Conservation (phyloP, 2,329 filamentous ascomycete genomes). For the Talaromyces atroroseus region DNA sequence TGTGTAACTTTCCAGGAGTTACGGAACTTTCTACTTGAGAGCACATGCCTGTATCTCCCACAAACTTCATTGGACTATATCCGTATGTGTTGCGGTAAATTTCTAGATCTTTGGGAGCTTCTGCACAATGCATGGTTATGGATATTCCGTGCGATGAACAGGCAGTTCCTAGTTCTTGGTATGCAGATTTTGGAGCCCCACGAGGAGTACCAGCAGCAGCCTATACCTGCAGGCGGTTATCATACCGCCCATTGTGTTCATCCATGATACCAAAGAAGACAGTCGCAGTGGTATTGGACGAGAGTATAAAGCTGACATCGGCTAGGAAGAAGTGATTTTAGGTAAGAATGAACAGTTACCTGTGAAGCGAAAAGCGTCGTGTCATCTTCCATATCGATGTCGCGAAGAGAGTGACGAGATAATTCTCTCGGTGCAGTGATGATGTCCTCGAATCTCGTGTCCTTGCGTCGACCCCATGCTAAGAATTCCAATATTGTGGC, state of each 20-base stretch:
- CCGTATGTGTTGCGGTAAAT: conserved; percentile 24
- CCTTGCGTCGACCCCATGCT: conserved; percentile 43
- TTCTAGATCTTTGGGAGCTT: conserved; percentile 26
- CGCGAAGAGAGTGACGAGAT: not conserved
- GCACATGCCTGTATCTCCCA: conserved; percentile 27
- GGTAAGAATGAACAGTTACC: not conserved
- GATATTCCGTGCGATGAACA: conserved; percentile 35
- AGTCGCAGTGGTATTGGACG: conserved; percentile 10
- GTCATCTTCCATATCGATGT: not conserved
- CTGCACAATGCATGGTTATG: conserved; percentile 44
- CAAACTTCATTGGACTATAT: conserved; percentile 34
- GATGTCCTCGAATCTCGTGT: conserved; percentile 18
- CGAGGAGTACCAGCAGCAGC: conserved; percentile 41
- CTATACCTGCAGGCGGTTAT: conserved; percentile 49
- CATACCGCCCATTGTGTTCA: conserved; percentile 23
- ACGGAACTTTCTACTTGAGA: too few relatives aligned
- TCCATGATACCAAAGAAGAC: conserved; percentile 12
- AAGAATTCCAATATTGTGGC: conserved; percentile 44
- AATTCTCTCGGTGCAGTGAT: not conserved
- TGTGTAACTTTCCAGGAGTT: conserved; percentile 21
- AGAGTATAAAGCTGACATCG: not conserved
- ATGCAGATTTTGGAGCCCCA: conserved; percentile 32
- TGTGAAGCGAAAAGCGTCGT: conserved; percentile 3
- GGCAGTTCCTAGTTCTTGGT: conserved; percentile 33
- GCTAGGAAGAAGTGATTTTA: conserved; percentile 5